Evolutionary conservation across 1,284 basidiomycete genomes (phyloP), one percentile per base, ranked within the genome.

Genomic region (Flammula alnicola): DNA sequence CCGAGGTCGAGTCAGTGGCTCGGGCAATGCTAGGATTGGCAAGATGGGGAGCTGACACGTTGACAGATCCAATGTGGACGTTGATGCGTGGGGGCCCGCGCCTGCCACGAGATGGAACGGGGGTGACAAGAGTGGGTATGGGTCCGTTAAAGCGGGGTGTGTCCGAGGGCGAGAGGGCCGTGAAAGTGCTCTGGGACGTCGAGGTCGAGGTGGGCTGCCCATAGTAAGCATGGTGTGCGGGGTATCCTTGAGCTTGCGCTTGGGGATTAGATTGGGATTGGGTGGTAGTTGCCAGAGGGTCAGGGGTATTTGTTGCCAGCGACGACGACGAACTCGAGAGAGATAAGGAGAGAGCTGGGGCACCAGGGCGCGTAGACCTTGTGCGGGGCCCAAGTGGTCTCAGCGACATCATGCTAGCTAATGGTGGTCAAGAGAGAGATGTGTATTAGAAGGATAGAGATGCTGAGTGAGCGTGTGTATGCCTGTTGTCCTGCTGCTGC

Each of bases 1-100:
- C n/a, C n/a, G n/a, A n/a, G n/a, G n/a, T n/a, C n/a, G n/a, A n/a
- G n/a, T n/a, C n/a, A n/a, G n/a, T n/a, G n/a, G n/a, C 64, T 60
- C 30, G 61, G 46, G 51, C 55, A 56, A 58, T 60, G n/a, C 12
- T 12, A 10, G 31, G n/a, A 22, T 12, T 25, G 23, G n/a, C n/a
- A n/a, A 26, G 19, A 16, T 22, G 7, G n/a, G 22, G 37, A 27
- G 22, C 14, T 25, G 7, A 16, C 20, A 3, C 22, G 27, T 39
- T 25, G 27, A 37, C 7, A 23, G 11, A 51, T 64, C 61, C 56
- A 25, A 25, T 12, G 7, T 47, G 22, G n/a, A 41, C 35, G 23
- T 26, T 66, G 64, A 52, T 64, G 65, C 61, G 74, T 67, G 54
- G 56, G 44, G 57, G 68, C 61, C 49, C 67, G 62, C 30, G 10